Evolutionary conservation across 2,329 filamentous ascomycete species (phyloP).

Genomic region (Fusarium anguioides): DNA sequence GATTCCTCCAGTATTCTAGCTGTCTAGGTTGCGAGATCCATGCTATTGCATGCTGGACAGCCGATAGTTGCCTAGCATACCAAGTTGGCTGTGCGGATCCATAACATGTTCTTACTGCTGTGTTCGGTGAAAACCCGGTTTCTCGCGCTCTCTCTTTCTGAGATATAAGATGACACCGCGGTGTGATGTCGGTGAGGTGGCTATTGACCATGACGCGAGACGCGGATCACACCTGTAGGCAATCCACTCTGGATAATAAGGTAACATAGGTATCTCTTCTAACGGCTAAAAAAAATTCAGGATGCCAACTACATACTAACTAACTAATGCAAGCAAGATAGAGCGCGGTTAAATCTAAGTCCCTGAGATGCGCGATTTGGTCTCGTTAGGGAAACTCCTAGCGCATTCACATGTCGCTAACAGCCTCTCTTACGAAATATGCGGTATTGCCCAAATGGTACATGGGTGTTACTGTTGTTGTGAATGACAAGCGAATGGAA

Average conservation of each 20-base stretch:
- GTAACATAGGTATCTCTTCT: too few relatives aligned
- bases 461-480: neutral
- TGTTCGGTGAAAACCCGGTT: slow-evolving; percentile 37
- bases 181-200: slow-evolving; percentile 38
- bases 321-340: neutral
- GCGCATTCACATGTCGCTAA: slow-evolving; percentile 20
- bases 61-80: neutral
- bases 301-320: too few relatives aligned
- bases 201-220: neutral
- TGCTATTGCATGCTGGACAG: slow-evolving; percentile 1
- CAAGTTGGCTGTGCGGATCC: slow-evolving; percentile 3
- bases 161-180: neutral
- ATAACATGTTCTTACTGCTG: slow-evolving; percentile 1
- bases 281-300: neutral
- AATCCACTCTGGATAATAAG: too few relatives aligned
- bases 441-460: slow-evolving; percentile 20
- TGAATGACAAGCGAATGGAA: slow-evolving; percentile 13
- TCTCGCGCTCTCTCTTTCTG: slow-evolving; percentile 27
- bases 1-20: slow-evolving; percentile 26
- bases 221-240: slow-evolving; percentile 4
- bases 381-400: slow-evolving; percentile 33
- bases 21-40: slow-evolving; percentile 12
- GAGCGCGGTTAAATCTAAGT: neutral
- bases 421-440: slow-evolving; percentile 7
- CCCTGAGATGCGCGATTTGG: slow-evolving; percentile 14